A percentile compares a stretch with the other conserved stretches of the same genome.
These are phyloP conservation scores for Vigna unguiculata DNA, from an alignment of 306 rosid genomes.

Conservation along the genomic window DNA sequence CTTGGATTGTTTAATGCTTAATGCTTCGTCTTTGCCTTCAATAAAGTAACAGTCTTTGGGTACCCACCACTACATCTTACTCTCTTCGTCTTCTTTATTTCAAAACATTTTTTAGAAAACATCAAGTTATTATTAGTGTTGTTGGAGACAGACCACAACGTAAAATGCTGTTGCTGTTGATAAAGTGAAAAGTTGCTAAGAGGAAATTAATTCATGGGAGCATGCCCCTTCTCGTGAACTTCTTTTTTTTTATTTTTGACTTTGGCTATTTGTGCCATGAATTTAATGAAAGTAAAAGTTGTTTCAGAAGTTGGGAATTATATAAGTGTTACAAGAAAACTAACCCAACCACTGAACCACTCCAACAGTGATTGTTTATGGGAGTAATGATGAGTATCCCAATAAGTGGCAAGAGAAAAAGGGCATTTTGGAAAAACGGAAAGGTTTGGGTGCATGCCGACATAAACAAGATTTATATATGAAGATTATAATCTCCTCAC, in stretches of 20 bases:
- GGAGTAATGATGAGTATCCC: slow-evolving; percentile 54
- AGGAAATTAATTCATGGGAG: slow-evolving; percentile 37
- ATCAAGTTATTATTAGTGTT: too few relatives aligned
- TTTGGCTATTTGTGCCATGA: slow-evolving; percentile 12
- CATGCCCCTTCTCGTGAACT: slow-evolving; percentile 37
- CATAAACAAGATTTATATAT: slow-evolving; percentile 23
- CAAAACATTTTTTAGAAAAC: too few relatives aligned
- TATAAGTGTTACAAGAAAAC: slow-evolving; percentile 35
- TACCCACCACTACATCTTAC: slow-evolving; percentile 46
- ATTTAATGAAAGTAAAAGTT: slow-evolving; percentile 51
- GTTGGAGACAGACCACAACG: too few relatives aligned
- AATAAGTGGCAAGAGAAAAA: slow-evolving; percentile 26
- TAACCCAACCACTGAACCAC: slow-evolving; percentile 46
- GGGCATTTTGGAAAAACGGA: slow-evolving; percentile 44
- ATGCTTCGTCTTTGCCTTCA: slow-evolving; percentile 40
- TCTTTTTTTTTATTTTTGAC: neutral
- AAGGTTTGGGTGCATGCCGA: slow-evolving; percentile 34
- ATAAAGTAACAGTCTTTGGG: slow-evolving; percentile 36
- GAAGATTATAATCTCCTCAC: slow-evolving; percentile 42
- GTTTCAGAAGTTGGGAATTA: slow-evolving; percentile 25
- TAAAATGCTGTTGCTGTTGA: neutral
- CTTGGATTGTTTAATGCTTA: slow-evolving; percentile 39
- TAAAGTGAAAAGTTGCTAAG: neutral
- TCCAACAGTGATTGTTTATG: slow-evolving; percentile 46
- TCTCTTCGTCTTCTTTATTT: neutral